Evolutionary conservation across 768 basidiomycete species (phyloP), one percentile per base, ranked within the genome.

Genomic region (Pulveroboletus sp.): DNA sequence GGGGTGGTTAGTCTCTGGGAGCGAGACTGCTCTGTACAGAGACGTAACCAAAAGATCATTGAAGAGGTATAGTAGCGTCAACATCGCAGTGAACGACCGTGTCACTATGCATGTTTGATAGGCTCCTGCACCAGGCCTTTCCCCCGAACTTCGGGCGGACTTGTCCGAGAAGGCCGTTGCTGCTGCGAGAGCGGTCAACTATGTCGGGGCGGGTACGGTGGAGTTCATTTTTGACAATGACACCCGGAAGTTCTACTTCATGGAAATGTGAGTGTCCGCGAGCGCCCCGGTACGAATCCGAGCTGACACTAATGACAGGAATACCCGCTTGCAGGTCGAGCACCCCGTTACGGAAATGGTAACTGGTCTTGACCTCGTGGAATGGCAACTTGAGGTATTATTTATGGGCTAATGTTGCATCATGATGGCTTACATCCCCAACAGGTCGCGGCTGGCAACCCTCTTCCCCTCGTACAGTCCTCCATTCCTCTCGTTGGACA

Each of bases 191-290:
- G 93, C 94, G 4, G 93, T 97, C 41, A 77, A 85, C 51, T 97
- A 97, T 61, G 84, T 90, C 30, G 92, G 92, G 30, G 92, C 92
- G 9, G 91, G 91, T 5, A 93, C 91, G 0, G 89, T 94, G n/a
- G 93, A 97, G 65, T 96, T 97, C 60, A 95, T 97, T 56, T 92
- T 95, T 56, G 93, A 97, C 65, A 93, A 91, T 54, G 86, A 93
- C 64, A 89, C 87, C 8, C 70, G 80, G 49, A 76, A 81, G 51
- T 95, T 95, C 67, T 96, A 85, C 62, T 96, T 96, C 64, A 94
- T 94, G 93, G 93, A 96, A 69, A 95, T 95, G 90, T 85, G 57
- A 46, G 85, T 62, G 24, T 21, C 40, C 10, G 11, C 10, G 11
- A 31, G 15, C 9, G 32, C 45, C 17, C 0, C 27, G 40, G 28